These are phyloP conservation scores for Cantharellus anzutake DNA, from an alignment of 768 basidiomycete species.

Conservation along the genomic window DNA sequence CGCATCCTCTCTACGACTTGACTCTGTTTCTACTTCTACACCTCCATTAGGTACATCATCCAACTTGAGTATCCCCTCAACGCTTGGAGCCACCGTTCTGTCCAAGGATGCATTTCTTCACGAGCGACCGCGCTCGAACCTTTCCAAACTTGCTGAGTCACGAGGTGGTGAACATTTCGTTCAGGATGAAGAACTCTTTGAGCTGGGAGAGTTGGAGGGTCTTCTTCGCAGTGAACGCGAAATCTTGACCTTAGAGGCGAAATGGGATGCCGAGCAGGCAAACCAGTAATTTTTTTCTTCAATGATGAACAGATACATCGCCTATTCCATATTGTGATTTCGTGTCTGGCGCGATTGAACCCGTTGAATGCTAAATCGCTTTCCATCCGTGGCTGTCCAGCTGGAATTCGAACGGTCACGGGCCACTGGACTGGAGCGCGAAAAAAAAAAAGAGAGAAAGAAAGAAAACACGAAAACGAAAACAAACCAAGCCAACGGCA, in stretches of 20 bases:
- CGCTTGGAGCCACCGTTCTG: too few relatives aligned
- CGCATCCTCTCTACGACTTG: not conserved
- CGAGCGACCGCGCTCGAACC: not conserved
- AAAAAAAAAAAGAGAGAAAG: too few relatives aligned
- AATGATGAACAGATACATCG: too few relatives aligned
- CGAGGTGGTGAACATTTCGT: not conserved
- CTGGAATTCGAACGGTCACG: too few relatives aligned
- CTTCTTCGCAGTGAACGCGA: not conserved
- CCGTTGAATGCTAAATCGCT: too few relatives aligned
- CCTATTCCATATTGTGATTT: too few relatives aligned
- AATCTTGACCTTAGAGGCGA: not conserved
- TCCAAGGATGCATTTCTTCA: not conserved
- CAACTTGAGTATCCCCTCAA: not conserved
- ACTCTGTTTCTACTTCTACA: not conserved
- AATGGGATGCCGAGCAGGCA: not conserved
- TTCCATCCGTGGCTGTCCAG: too few relatives aligned
- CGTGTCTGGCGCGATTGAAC: too few relatives aligned
- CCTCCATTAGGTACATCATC: not conserved
- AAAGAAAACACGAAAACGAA: too few relatives aligned
- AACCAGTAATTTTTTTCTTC: too few relatives aligned
- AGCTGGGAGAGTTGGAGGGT: not conserved
- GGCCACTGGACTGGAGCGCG: too few relatives aligned
- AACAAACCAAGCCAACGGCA: too few relatives aligned
- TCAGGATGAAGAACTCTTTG: constrained; percentile 1
- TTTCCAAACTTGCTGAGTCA: not conserved